phyloP scores from a whole-genome alignment of 1,284 basidiomycete genomes.

The Cryptococcus jaspeensis region DNA sequence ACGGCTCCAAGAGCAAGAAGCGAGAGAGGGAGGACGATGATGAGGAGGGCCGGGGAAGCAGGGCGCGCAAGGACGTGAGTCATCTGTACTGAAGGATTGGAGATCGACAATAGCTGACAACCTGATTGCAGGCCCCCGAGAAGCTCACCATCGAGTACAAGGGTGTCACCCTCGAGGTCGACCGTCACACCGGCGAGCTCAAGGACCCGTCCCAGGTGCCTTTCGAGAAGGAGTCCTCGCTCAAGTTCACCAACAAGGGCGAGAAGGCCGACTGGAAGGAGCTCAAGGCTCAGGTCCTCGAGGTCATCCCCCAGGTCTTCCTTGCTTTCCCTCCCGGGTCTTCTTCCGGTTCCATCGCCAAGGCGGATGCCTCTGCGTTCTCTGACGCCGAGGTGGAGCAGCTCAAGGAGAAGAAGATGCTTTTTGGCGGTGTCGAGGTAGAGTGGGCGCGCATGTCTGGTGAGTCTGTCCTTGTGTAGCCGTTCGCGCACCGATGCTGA shows the following conservation, averaged over 20 bases:
- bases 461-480: slow-evolving; percentile 19
- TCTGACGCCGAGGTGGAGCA: slow-evolving; percentile 53
- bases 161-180: slow-evolving; percentile 62
- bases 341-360: slow-evolving; percentile 51
- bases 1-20: slow-evolving; percentile 32
- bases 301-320: slow-evolving; percentile 36
- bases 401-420: slow-evolving; percentile 51
- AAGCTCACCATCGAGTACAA: slow-evolving; percentile 57
- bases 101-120: background rate
- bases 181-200: slow-evolving; percentile 62
- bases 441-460: slow-evolving; percentile 42
- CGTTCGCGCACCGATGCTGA: background rate
- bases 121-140: slow-evolving; percentile 60
- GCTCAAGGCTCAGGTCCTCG: slow-evolving; percentile 48
- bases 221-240: slow-evolving; percentile 50
- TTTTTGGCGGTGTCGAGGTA: slow-evolving; percentile 49
- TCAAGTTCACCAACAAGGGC: slow-evolving; percentile 46
- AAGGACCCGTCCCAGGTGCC: slow-evolving; percentile 45
- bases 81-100: too few relatives aligned
- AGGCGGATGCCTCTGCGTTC: slow-evolving; percentile 49
- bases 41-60: slow-evolving; percentile 44
- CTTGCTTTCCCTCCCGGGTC: slow-evolving; percentile 48
- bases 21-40: slow-evolving; percentile 48
- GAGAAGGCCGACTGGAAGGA: slow-evolving; percentile 54
- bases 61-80: slow-evolving; percentile 55